Percentiles rank a stretch among this genome's conserved stretches.
These are phyloP conservation scores for Phlegmacium glaucopus DNA, from an alignment of 768 basidiomycete species.

Conservation along the genomic window DNA sequence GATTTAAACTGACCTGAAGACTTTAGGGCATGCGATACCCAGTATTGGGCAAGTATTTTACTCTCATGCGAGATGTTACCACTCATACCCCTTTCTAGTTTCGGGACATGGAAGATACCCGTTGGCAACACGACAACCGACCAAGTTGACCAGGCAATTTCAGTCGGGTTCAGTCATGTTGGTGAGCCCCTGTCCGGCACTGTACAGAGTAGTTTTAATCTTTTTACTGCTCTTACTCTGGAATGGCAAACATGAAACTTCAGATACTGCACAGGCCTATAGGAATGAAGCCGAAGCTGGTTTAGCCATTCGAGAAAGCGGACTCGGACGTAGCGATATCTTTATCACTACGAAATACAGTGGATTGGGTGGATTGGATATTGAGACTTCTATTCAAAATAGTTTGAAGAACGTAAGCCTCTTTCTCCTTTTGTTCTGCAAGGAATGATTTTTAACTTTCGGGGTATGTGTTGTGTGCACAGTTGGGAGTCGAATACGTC, in stretches of 20 bases:
- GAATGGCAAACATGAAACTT: no score
- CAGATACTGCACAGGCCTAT: constrained; percentile 62
- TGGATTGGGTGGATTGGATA: constrained; percentile 45
- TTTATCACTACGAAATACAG: constrained; percentile 70
- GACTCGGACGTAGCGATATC: constrained; percentile 50
- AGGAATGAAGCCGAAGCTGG: constrained; percentile 60
- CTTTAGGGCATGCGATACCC: no score
- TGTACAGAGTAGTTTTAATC: no score
- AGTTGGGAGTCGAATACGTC: constrained; percentile 64
- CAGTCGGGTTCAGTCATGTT: constrained; percentile 58
- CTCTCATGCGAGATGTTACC: no score
- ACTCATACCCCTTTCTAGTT: constrained; percentile 22
- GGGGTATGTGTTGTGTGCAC: no score
- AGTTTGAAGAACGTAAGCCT: constrained; percentile 51
- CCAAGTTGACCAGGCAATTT: constrained; percentile 60
- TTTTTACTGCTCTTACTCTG: no score
- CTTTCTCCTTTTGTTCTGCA: background rate
- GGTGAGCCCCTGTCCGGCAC: constrained; percentile 40
- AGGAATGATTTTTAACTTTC: no score
- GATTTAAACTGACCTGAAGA: no score
- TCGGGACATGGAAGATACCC: constrained; percentile 65
- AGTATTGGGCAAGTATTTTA: no score
- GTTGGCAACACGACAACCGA: constrained; percentile 49
- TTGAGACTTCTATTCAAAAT: constrained; percentile 51
- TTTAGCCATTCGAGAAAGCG: constrained; percentile 49